Conservation (phyloP, 441 rosid species). For the Croton laevigatus region DNA sequence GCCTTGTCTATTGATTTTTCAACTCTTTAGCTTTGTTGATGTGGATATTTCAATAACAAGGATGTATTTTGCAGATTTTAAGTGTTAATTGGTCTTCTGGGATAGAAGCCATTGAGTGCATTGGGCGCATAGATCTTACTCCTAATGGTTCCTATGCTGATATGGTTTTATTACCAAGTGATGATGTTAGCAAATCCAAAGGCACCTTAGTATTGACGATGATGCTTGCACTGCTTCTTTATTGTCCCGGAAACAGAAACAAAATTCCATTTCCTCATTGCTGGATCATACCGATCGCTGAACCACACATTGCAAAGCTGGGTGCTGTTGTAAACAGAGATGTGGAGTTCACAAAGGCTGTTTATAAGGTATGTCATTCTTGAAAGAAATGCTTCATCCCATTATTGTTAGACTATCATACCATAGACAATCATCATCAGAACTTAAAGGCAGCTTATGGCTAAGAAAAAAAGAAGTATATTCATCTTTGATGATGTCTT, state of each 20-base stretch:
- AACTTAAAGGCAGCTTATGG: no score
- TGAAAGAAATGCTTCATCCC: conserved; percentile 1
- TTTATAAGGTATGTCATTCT: conserved; percentile 47
- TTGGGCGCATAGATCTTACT: conserved; percentile 48
- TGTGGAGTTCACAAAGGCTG: conserved; percentile 42
- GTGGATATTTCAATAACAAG: conserved; percentile 16
- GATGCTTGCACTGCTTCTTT: conserved; percentile 38
- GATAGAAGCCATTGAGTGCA: conserved; percentile 38
- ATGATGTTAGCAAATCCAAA: conserved; percentile 29
- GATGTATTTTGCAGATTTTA: conserved; percentile 46
- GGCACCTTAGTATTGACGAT: conserved; percentile 59
- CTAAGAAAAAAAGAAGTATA: no score
- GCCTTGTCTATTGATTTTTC: background rate
- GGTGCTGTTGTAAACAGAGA: conserved; percentile 29
- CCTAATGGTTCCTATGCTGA: conserved; percentile 58
- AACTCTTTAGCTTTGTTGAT: background rate
- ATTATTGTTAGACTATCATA: no score
- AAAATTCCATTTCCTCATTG: conserved; percentile 34
- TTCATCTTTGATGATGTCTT: no score
- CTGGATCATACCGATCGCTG: conserved; percentile 41
- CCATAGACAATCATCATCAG: no score
- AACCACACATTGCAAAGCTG: conserved; percentile 55
- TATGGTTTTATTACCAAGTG: conserved; percentile 41
- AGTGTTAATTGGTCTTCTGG: conserved; percentile 61
- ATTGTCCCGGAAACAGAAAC: conserved; percentile 45